phyloP scores from a whole-genome alignment of 2,329 filamentous ascomycete genomes.

The Chaetomiaceae sp. region DNA sequence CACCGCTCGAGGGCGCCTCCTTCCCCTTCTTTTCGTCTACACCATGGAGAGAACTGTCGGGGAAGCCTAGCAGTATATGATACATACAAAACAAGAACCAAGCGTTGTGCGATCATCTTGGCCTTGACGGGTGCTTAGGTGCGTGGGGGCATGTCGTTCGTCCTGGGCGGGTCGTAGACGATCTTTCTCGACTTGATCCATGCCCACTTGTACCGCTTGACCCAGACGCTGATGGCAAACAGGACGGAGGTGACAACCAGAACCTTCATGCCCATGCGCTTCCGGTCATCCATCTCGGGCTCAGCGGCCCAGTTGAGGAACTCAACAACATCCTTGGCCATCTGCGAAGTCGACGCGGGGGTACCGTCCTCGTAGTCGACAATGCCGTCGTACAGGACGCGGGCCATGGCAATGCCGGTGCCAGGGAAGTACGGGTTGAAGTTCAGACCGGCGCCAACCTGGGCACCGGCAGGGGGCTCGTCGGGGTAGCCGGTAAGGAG shows the following conservation, averaged over 20 bases:
- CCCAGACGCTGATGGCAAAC: slow-evolving; percentile 86
- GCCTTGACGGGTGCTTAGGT: slow-evolving; percentile 32
- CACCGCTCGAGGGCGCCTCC: slow-evolving; percentile 23
- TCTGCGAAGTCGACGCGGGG: slow-evolving; percentile 90
- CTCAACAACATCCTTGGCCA: slow-evolving; percentile 98
- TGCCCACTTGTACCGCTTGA: slow-evolving; percentile 99
- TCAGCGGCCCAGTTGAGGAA: slow-evolving; percentile 99
- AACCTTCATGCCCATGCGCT: slow-evolving; percentile 99
- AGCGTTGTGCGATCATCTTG: slow-evolving; percentile 19
- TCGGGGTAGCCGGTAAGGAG: slow-evolving; percentile 96
- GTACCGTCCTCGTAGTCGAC: slow-evolving; percentile 98
- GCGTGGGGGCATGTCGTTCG: slow-evolving; percentile 37
- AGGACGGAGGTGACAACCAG: slow-evolving; percentile 72
- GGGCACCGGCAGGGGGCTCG: slow-evolving; percentile 83
- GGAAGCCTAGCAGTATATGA: slow-evolving; percentile 28
- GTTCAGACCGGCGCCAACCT: slow-evolving; percentile 84
- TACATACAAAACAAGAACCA: slow-evolving; percentile 33
- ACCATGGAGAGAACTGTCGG: slow-evolving; percentile 27
- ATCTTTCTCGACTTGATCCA: slow-evolving; percentile 94
- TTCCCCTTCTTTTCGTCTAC: slow-evolving; percentile 23
- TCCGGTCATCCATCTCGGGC: slow-evolving; percentile 98
- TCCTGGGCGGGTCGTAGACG: slow-evolving; percentile 71
- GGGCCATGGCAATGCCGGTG: slow-evolving; percentile 97
- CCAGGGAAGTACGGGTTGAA: slow-evolving; percentile 99
- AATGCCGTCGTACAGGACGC: slow-evolving; percentile 93